Evolutionary conservation across 441 rosid genomes (phyloP).

Genomic region (Pelargonium fulgidum): DNA sequence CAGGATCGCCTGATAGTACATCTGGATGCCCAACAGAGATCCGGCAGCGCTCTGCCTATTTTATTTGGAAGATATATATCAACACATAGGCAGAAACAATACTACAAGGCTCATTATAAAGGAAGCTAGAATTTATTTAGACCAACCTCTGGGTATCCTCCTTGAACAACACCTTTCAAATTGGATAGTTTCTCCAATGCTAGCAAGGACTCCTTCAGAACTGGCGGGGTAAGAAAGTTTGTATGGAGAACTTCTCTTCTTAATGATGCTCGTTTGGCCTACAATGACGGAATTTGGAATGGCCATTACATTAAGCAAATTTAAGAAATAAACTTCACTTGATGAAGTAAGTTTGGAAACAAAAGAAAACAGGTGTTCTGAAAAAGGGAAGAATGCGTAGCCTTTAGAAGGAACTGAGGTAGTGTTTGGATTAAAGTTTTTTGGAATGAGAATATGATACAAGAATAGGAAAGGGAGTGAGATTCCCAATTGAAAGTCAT

Average conservation of each 20-base stretch:
- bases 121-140: neutral
- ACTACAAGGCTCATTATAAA: constrained; percentile 7
- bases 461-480: too few relatives aligned
- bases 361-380: neutral
- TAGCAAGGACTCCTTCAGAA: constrained; percentile 55
- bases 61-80: constrained; percentile 18
- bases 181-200: constrained; percentile 56
- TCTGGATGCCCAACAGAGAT: constrained; percentile 74
- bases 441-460: too few relatives aligned
- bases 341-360: neutral
- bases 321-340: neutral
- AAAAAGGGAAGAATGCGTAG: neutral
- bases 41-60: constrained; percentile 86
- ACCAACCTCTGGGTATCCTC: constrained; percentile 83
- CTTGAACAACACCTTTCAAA: constrained; percentile 58
- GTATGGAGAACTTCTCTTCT: constrained; percentile 65
- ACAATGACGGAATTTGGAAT: neutral
- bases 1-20: constrained; percentile 48
- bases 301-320: neutral
- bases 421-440: too few relatives aligned
- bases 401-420: neutral
- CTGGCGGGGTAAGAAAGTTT: constrained; percentile 81
- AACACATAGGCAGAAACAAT: constrained; percentile 2
- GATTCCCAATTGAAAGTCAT: too few relatives aligned
- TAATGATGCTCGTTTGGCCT: constrained; percentile 66